Conservation (phyloP, 192 early-diverging fungal species). For the Geranomyces variabilis region DNA sequence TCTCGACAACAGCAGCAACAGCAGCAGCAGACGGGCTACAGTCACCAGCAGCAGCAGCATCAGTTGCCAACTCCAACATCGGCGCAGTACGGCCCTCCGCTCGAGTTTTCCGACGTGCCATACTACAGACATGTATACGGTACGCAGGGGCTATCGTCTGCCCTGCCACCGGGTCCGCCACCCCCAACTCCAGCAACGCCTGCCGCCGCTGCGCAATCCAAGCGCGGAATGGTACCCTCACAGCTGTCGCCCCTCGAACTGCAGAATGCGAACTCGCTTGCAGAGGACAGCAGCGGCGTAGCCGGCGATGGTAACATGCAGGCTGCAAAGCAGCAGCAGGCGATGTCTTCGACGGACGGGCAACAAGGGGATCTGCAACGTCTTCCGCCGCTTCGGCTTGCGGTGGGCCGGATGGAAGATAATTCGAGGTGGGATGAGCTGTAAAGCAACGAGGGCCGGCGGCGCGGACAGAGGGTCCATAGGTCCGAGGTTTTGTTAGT, state of each 20-base stretch:
- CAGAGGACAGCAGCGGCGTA: too few relatives aligned
- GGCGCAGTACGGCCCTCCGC: slow-evolving; percentile 1
- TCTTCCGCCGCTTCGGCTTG: slow-evolving; percentile 17
- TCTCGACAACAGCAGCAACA: not conserved
- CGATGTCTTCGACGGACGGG: not conserved
- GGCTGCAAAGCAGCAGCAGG: slow-evolving; percentile 1
- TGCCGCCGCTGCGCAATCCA: too few relatives aligned
- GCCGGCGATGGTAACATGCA: too few relatives aligned
- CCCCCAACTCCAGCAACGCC: too few relatives aligned
- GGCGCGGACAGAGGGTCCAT: too few relatives aligned
- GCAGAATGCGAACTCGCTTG: too few relatives aligned
- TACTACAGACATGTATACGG: slow-evolving; percentile 1
- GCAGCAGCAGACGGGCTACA: not conserved
- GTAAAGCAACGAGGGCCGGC: not conserved
- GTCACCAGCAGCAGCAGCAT: not conserved
- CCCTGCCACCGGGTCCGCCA: not conserved
- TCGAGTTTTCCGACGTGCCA: not conserved
- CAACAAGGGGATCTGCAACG: not conserved
- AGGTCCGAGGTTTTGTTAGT: too few relatives aligned
- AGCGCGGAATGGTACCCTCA: too few relatives aligned
- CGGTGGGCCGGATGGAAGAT: slow-evolving; percentile 10
- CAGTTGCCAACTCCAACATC: slow-evolving; percentile 10
- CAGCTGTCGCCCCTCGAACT: too few relatives aligned
- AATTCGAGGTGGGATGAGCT: slow-evolving; percentile 8
- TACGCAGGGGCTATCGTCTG: not conserved